Percentiles rank a stretch among this genome's conserved stretches.
Evolutionary conservation across 2,329 filamentous ascomycete species (phyloP).

Genomic region (Plenodomus lindquistii): DNA sequence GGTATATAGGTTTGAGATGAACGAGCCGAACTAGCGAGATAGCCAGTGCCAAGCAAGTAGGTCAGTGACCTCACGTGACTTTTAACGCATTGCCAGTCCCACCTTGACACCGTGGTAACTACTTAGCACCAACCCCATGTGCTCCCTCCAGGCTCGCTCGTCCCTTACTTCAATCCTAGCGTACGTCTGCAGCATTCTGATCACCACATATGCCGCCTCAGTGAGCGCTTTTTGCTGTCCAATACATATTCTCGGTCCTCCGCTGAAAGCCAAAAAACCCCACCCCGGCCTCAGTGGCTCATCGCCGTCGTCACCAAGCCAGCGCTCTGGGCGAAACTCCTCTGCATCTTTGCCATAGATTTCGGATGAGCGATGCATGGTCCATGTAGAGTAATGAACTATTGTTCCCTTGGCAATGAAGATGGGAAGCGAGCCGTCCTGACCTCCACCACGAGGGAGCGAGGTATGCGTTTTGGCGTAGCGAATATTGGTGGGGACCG

Average conservation of each 20-base stretch:
- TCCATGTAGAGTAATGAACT: constrained; percentile 32
- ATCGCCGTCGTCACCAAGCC: too few species aligned
- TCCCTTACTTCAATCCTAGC: constrained; percentile 3
- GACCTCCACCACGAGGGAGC: constrained; percentile 36
- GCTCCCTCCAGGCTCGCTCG: too few species aligned
- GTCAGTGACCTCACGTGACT: too few species aligned
- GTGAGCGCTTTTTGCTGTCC: constrained; percentile 26
- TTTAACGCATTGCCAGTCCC: too few species aligned
- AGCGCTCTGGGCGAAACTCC: constrained; percentile 41
- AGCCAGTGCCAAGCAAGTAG: too few species aligned
- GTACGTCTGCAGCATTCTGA: constrained; percentile 2
- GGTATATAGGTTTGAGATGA: too few species aligned
- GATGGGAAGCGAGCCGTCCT: constrained; percentile 34
- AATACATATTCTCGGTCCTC: constrained; percentile 26
- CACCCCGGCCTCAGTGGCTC: constrained; percentile 11
- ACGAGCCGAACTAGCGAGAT: too few species aligned
- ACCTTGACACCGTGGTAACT: too few species aligned
- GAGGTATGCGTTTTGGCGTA: constrained; percentile 33
- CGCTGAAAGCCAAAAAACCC: constrained; percentile 31
- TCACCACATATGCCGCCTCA: constrained; percentile 15
- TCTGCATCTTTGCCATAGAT: constrained; percentile 43
- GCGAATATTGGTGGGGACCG: constrained; percentile 51
- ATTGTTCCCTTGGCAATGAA: constrained; percentile 35
- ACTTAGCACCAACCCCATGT: too few species aligned
- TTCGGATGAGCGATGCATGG: constrained; percentile 40